Evolutionary conservation across 805 yeast species (phyloP), one percentile per base, ranked within the genome.

Genomic region (Hanseniaspora meyeri): DNA sequence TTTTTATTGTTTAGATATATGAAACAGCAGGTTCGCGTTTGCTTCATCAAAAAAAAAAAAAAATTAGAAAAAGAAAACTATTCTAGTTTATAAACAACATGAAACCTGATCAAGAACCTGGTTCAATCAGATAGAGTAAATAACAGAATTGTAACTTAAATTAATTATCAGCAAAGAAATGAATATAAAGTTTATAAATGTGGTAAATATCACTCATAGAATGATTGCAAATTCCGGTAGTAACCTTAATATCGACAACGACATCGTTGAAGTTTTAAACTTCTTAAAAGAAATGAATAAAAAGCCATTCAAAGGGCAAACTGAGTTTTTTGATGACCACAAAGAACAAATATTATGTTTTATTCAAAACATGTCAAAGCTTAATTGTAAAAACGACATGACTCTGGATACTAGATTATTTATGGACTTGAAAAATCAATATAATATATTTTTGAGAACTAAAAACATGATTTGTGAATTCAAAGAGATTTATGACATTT

Each of bases 21-120:
- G 37, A 34, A 34, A 34, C 37, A 34, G 11, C 37, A 34, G 11
- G 11, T 34, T 34, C 11, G 14, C 14, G 37, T 34, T 34, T 34
- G 29, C 31, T 45, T 51, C 24, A n/a, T 16, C 10, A 38, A 31
- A 20, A 2, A 42, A 57, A 9, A 57, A 43, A 20, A 51, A 24
- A 12, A 27, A n/a, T n/a, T 42, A n/a, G 57, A 59, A 32, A 51
- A 58, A 24, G 55, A 58, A 49, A 60, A 59, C 20, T 49, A 34
- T 10, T 34, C 7, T 12, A 7, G 37, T 34, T 51, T 19, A 53
- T 57, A 36, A 59, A 57, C 27, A 58, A 58, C 4, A 51, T 34
- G 14, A 34, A 34, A 34, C 37, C 37, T 34, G 37, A 34, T 34
- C 27, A 3, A 24, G 27, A 24, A 24, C 27, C 27, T 24, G 27